These are phyloP conservation scores for Neofusicoccum ribis DNA, from an alignment of 2,329 filamentous ascomycete genomes.

Conservation along the genomic window DNA sequence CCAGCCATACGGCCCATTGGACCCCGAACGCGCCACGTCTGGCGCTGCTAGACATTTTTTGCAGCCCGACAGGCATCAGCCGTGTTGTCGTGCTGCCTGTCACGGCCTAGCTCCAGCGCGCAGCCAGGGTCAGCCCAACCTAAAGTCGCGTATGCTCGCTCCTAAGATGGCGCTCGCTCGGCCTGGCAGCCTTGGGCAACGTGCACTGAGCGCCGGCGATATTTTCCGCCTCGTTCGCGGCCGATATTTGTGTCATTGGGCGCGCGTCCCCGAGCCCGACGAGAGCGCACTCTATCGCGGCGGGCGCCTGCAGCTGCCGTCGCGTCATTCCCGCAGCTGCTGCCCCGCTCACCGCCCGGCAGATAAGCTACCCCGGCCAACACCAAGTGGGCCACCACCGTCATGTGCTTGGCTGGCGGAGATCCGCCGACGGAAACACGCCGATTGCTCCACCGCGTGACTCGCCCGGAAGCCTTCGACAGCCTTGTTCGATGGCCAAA, in stretches of 20 bases:
- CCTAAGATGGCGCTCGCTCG: neutral
- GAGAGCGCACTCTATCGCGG: neutral
- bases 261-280: neutral
- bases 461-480: neutral
- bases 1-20: neutral
- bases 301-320: neutral
- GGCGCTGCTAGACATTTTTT: neutral
- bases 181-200: neutral
- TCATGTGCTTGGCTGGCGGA: conserved; percentile 3
- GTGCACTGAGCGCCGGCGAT: neutral
- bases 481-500: neutral
- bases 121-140: conserved; percentile 3
- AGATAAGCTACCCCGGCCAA: conserved; percentile 10
- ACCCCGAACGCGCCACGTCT: conserved; percentile 2
- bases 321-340: conserved; percentile 3
- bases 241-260: neutral
- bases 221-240: neutral
- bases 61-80: conserved; percentile 1
- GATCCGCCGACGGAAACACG: neutral
- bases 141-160: neutral
- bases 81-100: conserved; percentile 4
- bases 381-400: conserved; percentile 2
- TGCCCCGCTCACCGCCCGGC: conserved; percentile 4
- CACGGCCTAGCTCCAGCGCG: neutral
- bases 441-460: conserved; percentile 15